These are phyloP conservation scores for Curvularia spicifera DNA, from an alignment of 2,329 filamentous ascomycete species.

Conservation along the genomic window DNA sequence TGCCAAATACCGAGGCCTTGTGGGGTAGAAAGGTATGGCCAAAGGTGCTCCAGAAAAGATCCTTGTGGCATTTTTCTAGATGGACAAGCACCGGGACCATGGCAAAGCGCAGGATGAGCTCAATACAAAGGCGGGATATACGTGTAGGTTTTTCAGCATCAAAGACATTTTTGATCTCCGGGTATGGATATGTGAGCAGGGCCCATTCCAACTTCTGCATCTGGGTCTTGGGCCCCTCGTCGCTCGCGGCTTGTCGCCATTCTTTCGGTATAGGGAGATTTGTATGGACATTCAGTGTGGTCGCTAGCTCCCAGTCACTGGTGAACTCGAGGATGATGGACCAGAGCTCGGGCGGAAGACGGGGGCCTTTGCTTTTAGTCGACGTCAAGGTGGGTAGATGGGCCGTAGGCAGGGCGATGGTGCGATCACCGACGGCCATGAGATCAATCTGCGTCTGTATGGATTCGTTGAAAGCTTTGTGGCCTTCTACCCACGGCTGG, in stretches of 20 bases:
- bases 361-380: constrained; percentile 48
- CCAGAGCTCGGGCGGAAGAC: constrained; percentile 85
- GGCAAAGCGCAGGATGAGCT: constrained; percentile 90
- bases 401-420: constrained; percentile 51
- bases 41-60: constrained; percentile 87
- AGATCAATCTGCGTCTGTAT: constrained; percentile 80
- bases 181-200: constrained; percentile 74
- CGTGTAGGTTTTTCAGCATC: constrained; percentile 73
- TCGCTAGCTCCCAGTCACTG: constrained; percentile 89
- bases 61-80: constrained; percentile 68
- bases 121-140: constrained; percentile 80
- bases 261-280: constrained; percentile 74
- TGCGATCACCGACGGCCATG: constrained; percentile 74
- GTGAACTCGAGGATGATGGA: constrained; percentile 83
- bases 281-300: constrained; percentile 79
- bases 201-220: constrained; percentile 85
- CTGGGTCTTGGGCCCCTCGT: constrained; percentile 72
- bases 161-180: constrained; percentile 76
- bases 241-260: constrained; percentile 70
- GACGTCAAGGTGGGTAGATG: constrained; percentile 42
- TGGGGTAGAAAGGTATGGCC: constrained; percentile 82
- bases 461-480: constrained; percentile 74
- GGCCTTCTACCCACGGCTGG: constrained; percentile 60
- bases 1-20: constrained; percentile 87
- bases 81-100: constrained; percentile 79